A percentile compares a stretch with the other conserved stretches of the same genome.
Evolutionary conservation across 768 basidiomycete genomes (phyloP).

Genomic region (Kockovaella imperatae): DNA sequence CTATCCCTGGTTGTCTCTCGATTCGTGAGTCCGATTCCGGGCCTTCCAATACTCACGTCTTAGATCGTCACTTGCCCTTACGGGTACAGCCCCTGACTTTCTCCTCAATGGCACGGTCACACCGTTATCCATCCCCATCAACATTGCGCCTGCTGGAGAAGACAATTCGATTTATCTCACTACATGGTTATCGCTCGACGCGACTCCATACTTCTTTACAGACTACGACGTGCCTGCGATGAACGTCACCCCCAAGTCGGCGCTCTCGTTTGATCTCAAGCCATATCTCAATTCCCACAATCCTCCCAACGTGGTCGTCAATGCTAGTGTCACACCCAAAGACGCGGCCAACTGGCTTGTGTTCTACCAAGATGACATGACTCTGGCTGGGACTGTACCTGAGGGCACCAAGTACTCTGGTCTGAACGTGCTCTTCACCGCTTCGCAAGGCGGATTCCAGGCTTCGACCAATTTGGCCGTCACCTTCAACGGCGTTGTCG

Average conservation of each 20-base stretch:
- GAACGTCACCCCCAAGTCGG: slow-evolving; percentile 51
- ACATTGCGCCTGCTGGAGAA: slow-evolving; percentile 59
- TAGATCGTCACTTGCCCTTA: slow-evolving; percentile 45
- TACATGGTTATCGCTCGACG: slow-evolving; percentile 52
- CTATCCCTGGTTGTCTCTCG: slow-evolving; percentile 52
- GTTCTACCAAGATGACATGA: slow-evolving; percentile 24
- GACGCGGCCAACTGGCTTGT: slow-evolving; percentile 34
- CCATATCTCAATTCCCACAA: slow-evolving; percentile 59
- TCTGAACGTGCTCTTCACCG: slow-evolving; percentile 31
- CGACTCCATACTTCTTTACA: slow-evolving; percentile 68
- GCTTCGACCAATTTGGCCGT: slow-evolving; percentile 23
- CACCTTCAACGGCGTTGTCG: slow-evolving; percentile 18
- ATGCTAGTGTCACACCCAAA: slow-evolving; percentile 27
- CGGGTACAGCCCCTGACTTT: slow-evolving; percentile 56
- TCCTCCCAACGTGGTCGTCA: slow-evolving; percentile 42
- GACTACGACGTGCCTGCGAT: slow-evolving; percentile 54
- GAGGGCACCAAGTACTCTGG: slow-evolving; percentile 13
- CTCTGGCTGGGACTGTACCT: slow-evolving; percentile 31
- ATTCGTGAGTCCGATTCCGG: slow-evolving; percentile 44
- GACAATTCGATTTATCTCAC: slow-evolving; percentile 48
- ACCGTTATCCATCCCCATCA: slow-evolving; percentile 50
- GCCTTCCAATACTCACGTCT: slow-evolving; percentile 1
- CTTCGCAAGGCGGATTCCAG: slow-evolving; percentile 8
- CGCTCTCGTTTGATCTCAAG: slow-evolving; percentile 53
- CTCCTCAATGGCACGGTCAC: slow-evolving; percentile 35